A percentile compares a stretch with the other conserved stretches of the same genome.
Conservation (phyloP, 139 green algal species). For the Monoraphidium neglectum region DNA sequence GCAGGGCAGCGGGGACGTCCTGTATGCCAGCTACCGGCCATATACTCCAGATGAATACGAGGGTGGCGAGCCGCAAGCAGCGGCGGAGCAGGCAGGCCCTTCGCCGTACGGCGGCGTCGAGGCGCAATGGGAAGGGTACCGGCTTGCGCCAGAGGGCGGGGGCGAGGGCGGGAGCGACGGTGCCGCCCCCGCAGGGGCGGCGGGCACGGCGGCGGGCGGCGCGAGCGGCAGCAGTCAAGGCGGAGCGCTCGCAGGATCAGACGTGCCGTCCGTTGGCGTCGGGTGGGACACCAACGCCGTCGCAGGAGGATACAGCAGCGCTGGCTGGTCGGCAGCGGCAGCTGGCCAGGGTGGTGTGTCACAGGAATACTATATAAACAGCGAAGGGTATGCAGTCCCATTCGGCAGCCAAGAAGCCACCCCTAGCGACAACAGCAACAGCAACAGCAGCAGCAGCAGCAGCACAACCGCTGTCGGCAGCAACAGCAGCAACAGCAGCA, state of each 20-base stretch:
- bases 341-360: neutral
- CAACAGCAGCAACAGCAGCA: constrained; percentile 4
- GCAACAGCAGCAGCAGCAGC: neutral
- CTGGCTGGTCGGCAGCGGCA: neutral
- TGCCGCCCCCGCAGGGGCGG: no score
- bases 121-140: no score
- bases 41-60: no score
- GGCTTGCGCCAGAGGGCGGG: no score
- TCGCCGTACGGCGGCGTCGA: no score
- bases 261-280: neutral
- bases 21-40: no score
- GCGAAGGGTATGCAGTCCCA: neutral
- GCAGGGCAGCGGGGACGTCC: neutral
- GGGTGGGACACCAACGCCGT: neutral
- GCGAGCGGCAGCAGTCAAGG: no score
- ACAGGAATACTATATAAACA: neutral
- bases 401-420: no score
- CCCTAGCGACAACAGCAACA: neutral
- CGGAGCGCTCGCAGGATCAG: constrained; percentile 10
- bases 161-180: no score
- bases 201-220: no score
- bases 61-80: no score
- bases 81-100: no score
- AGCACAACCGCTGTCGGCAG: neutral
- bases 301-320: neutral